Evolutionary conservation across 2,329 filamentous ascomycete species (phyloP).

Genomic region (Coniochaeta sp.): DNA sequence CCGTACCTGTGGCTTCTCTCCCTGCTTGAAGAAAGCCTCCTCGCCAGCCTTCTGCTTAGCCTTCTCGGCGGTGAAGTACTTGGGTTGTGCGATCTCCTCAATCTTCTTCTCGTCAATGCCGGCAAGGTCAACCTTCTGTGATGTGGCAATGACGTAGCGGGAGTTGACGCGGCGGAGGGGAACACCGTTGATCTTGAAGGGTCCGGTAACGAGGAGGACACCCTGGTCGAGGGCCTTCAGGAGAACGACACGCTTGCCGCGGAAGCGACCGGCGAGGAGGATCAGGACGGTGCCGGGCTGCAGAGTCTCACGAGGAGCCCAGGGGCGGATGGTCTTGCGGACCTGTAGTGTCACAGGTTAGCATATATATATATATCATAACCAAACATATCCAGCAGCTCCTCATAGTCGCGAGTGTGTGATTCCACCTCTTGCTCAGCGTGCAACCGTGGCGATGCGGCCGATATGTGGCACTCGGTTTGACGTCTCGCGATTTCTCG

Average conservation of each 20-base stretch:
- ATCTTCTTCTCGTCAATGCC: conserved; percentile 90
- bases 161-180: conserved; percentile 91
- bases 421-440: background rate
- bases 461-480: background rate
- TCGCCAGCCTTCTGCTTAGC: conserved; percentile 89
- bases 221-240: conserved; percentile 97
- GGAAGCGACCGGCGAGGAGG: conserved; percentile 98
- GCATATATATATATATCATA: conserved; percentile 1
- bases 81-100: conserved; percentile 63
- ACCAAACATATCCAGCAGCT: background rate
- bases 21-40: conserved; percentile 99
- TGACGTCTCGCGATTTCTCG: background rate
- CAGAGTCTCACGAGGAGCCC: conserved; percentile 81
- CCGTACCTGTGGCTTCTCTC: conserved; percentile 93
- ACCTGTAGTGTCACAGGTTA: conserved; percentile 50
- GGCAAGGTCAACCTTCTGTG: conserved; percentile 73
- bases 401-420: background rate
- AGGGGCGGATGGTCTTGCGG: conserved; percentile 87
- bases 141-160: conserved; percentile 89
- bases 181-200: conserved; percentile 99
- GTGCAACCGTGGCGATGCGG: background rate
- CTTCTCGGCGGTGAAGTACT: conserved; percentile 98
- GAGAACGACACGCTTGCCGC: conserved; percentile 98
- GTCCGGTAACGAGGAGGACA: conserved; percentile 96
- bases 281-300: conserved; percentile 95